Evolutionary conservation across 2,329 filamentous ascomycete species (phyloP).

Genomic region (Aspergillus pseudoterreus): DNA sequence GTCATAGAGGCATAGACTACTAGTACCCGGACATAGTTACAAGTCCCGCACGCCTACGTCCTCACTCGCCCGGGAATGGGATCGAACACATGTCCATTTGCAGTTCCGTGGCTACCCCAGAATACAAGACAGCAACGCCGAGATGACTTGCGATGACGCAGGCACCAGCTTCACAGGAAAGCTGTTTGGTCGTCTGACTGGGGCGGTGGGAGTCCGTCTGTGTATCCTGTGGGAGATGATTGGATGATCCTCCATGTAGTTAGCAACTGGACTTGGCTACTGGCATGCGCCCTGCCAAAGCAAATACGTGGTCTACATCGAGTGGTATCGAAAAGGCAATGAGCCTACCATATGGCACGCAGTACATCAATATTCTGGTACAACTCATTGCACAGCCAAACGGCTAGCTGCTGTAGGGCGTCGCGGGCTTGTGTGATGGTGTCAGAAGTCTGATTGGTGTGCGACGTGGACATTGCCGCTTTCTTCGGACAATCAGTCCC

Average conservation of each 20-base stretch:
- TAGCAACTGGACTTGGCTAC: no score
- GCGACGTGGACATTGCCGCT: not conserved
- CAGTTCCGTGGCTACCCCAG: constrained; percentile 1
- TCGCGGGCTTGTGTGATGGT: not conserved
- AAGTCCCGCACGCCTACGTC: no score
- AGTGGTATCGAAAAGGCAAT: not conserved
- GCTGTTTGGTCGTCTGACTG: not conserved
- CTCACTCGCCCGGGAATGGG: not conserved
- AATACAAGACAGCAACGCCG: constrained; percentile 5
- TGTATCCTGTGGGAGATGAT: not conserved
- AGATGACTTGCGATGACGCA: constrained; percentile 9
- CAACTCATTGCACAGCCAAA: not conserved
- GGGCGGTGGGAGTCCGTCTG: not conserved
- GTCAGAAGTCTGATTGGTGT: not conserved
- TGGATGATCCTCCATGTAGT: no score
- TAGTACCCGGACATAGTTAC: no score
- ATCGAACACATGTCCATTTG: not conserved
- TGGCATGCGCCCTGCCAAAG: no score
- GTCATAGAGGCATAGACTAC: no score
- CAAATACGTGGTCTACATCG: no score
- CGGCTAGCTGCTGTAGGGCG: not conserved
- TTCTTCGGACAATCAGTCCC: not conserved
- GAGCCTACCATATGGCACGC: not conserved
- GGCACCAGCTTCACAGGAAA: constrained; percentile 3
- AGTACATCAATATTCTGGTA: not conserved